These are phyloP conservation scores for Paxillus involutus DNA, from an alignment of 768 basidiomycete genomes.

Conservation along the genomic window DNA sequence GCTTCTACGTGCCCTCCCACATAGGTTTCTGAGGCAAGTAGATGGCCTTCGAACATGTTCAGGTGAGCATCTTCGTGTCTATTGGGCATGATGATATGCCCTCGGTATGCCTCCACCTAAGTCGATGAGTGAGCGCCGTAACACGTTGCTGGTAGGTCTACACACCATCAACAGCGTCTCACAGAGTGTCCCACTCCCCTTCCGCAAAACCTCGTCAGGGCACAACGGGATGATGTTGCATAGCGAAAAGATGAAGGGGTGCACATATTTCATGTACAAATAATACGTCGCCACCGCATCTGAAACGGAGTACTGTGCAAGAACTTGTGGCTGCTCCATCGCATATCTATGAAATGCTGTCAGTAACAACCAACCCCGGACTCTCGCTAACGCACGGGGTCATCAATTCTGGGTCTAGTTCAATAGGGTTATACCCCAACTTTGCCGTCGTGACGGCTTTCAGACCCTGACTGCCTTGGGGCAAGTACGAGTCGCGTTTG, in stretches of 20 bases:
- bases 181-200: conserved; percentile 95
- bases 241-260: conserved; percentile 98
- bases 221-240: conserved; percentile 98
- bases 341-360: conserved; percentile 67
- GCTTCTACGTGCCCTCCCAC: conserved; percentile 99
- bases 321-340: conserved; percentile 88
- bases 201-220: conserved; percentile 94
- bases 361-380: neutral
- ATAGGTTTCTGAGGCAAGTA: conserved; percentile 97
- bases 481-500: conserved; percentile 96
- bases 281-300: conserved; percentile 99
- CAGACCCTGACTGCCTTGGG: conserved; percentile 96
- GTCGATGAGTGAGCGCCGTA: conserved; percentile 4
- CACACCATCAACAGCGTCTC: conserved; percentile 96
- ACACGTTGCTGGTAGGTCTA: neutral
- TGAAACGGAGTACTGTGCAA: conserved; percentile 98
- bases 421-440: conserved; percentile 94
- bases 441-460: conserved; percentile 98
- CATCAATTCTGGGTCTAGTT: conserved; percentile 98
- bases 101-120: conserved; percentile 94
- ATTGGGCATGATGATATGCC: conserved; percentile 95
- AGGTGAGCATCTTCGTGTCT: conserved; percentile 91
- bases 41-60: conserved; percentile 92
- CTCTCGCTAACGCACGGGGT: conserved; percentile 74
- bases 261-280: conserved; percentile 99